Base-by-base conservation (phyloP, 1,284 basidiomycete species). In the Boletellus sp. region DNA sequence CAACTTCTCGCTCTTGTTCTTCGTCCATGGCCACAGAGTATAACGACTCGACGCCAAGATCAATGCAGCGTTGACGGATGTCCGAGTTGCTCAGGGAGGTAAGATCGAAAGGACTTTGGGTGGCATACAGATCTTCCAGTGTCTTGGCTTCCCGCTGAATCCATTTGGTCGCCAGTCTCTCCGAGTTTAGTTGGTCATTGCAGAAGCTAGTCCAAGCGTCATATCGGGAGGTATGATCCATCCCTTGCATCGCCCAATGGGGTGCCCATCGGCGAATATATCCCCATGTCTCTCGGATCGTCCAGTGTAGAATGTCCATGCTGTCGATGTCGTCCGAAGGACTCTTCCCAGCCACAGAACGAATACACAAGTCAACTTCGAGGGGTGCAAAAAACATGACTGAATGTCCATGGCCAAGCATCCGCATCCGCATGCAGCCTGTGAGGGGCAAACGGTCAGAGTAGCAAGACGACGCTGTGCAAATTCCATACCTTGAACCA, bases 351-450 rank as follows among this genome's bases (percentile, higher is more conserved):
- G 55, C 53, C 15, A 58, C 51, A 6, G 55, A 43, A 12, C 75
- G 72, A 30, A 80, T 79, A 1, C 49, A 51, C 19, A 57, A 53
- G 41, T 76, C 75, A 5, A 77, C 66, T 39, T 79, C 76, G 0
- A 57, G 58, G n/a, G 78, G 74, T 12, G 75, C 75, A 39, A 74
- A 71, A 59, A 80, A 80, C 53, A 72, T 63, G 6, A 80, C 64
- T 2, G 74, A 74, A 41, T 79, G 30, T 4, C 30, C 30, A 12
- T 13, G 3, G 30, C 30, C 30, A 8, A 32, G 30, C 30, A 10
- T 32, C 30, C 30, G 30, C 30, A 32, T 32, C 12, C 30, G 11
- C 30, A 32, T 32, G 13, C 30, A 32, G 12, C 71, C 74, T 75
- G 30, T 12, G 0, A 42, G 16, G 4, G 13, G 18, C 53, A 32